Base-by-base conservation (phyloP, 2,329 filamentous ascomycete species). In the Fusarium continuum region DNA sequence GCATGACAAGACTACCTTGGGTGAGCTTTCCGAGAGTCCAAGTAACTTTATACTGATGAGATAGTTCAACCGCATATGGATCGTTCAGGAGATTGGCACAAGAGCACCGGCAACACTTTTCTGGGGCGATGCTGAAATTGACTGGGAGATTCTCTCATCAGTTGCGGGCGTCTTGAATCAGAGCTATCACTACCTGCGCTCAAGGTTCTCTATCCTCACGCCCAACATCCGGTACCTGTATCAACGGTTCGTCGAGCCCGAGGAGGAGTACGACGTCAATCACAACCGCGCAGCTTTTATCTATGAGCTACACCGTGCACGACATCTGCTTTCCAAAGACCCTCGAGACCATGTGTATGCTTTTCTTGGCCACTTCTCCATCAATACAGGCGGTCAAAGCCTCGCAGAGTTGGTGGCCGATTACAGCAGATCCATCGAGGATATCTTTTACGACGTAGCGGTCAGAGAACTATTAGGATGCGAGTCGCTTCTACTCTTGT, bases 1-100 rank as follows among this genome's bases (percentile, higher is more conserved):
- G 70, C 46, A 25, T 76, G 38, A 72, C 73, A 11, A 73, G 69
- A 32, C 40, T 71, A 7, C 71, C 72, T 5, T 76, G 74, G 74
- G 74, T 76, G 51, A 67, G 74, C 67, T 34, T 31, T 14, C 8
- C 20, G n/a, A 9, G 7, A 32, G 14, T 9, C 11, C 20, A 14
- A 16, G 16, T 17, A 23, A 4, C 14, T 17, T 14, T 22, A 38
- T 41, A 19, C 56, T 61, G 19, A 60, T 22, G 29, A 17, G 6
- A 17, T 25, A 76, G 75, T 77, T 77, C 29, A 69, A 72, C 23
- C 71, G 75, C 10, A 70, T 76, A 32, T 77, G 75, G 75, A 76
- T 77, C 25, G 74, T 75, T 19, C 75, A 77, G 29, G 75, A 77
- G 19, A 76, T 77, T 20, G 75, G 75, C 34, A 77, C 75, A 3